These are phyloP conservation scores for Globisporangium solare DNA, from an alignment of 352 stramenopile genomes.

Conservation along the genomic window DNA sequence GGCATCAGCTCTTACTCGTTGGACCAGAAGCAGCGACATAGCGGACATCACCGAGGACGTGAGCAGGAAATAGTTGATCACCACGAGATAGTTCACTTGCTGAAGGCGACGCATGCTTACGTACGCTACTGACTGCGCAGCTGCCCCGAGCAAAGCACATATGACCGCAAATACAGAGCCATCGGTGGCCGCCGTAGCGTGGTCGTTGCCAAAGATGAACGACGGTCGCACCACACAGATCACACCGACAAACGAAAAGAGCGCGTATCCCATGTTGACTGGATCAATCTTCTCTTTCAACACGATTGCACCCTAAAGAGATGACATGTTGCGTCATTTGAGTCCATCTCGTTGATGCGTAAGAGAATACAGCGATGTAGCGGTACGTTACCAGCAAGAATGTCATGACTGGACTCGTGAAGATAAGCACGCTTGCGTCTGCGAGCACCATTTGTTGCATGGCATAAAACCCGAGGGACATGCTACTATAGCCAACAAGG, in stretches of 20 bases:
- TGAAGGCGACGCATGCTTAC: constrained; percentile 29
- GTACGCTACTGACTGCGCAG: constrained; percentile 23
- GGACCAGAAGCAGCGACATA: constrained; percentile 20
- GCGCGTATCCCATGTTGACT: constrained; percentile 23
- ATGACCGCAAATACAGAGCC: constrained; percentile 23
- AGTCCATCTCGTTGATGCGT: too few species aligned
- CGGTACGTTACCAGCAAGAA: constrained; percentile 39
- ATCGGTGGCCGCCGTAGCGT: constrained; percentile 9
- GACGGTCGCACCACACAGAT: constrained; percentile 30
- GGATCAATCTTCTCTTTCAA: constrained; percentile 30
- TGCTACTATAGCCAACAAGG: constrained; percentile 35
- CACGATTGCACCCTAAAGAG: constrained; percentile 22
- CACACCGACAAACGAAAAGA: constrained; percentile 34
- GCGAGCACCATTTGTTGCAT: constrained; percentile 54
- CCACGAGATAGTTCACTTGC: constrained; percentile 28
- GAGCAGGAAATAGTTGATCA: constrained; percentile 40
- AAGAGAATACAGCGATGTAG: too few species aligned
- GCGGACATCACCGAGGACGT: constrained; percentile 25
- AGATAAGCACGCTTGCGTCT: constrained; percentile 64
- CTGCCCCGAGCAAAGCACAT: constrained; percentile 21
- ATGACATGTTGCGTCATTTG: too few species aligned
- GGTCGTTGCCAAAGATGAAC: constrained; percentile 23
- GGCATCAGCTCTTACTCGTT: constrained; percentile 14
- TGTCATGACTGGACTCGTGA: constrained; percentile 55
- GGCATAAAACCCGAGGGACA: constrained; percentile 46